Conservation (phyloP, 208 protist species). For the Phytomonas francai region DNA sequence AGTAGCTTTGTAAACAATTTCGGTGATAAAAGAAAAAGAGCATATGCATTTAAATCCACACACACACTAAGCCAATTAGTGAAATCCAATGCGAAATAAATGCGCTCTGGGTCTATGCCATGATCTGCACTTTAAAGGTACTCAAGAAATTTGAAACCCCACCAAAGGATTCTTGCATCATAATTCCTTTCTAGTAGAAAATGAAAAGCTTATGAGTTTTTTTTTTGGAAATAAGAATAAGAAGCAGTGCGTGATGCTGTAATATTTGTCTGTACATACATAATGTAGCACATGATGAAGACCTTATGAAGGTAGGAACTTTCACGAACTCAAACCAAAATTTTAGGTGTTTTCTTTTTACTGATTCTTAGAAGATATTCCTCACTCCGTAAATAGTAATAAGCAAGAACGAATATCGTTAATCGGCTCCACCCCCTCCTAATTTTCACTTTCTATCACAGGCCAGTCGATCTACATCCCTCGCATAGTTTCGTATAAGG, state of each 20-base stretch:
- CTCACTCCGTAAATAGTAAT: background rate
- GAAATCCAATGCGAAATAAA: background rate
- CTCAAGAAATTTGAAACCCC: background rate
- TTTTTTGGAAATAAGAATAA: background rate
- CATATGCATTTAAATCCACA: background rate
- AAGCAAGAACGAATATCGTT: background rate
- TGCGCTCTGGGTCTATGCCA: background rate
- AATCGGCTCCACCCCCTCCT: constrained; percentile 3
- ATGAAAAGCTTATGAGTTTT: background rate
- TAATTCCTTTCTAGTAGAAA: background rate
- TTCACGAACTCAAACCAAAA: background rate
- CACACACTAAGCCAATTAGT: background rate
- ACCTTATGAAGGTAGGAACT: background rate
- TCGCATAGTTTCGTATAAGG: background rate
- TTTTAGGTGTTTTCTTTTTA: background rate
- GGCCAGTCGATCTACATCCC: background rate
- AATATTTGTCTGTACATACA: background rate
- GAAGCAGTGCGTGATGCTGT: background rate
- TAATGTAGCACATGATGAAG: background rate
- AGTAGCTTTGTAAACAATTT: background rate
- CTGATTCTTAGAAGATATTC: background rate
- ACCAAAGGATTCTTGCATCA: background rate
- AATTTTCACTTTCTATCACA: background rate
- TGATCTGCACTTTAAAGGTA: background rate
- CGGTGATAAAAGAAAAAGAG: constrained; percentile 8